Evolutionary conservation across 176 grass and related monocot genomes (phyloP).

Genomic region (Phoenix roebelenii): DNA sequence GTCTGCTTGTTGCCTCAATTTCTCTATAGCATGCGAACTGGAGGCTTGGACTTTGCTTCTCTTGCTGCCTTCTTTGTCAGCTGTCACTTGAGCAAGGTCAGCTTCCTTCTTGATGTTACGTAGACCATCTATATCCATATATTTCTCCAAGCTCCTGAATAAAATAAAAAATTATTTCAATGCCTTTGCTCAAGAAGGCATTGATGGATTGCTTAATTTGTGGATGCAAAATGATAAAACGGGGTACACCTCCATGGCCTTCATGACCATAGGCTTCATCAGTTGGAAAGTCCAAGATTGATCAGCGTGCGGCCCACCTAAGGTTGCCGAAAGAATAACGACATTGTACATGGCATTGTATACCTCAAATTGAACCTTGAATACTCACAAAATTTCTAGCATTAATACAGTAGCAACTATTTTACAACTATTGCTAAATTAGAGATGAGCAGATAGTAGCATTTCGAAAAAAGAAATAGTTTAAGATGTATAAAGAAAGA

Average conservation of each 20-base stretch:
- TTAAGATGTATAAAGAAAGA: no score
- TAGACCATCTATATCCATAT: slow-evolving; percentile 13
- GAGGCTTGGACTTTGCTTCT: slow-evolving; percentile 6
- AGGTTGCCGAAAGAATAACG: slow-evolving; percentile 21
- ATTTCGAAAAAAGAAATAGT: no score
- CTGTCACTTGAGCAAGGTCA: slow-evolving; percentile 4
- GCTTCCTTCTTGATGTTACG: slow-evolving; percentile 12
- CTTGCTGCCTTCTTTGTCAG: slow-evolving; percentile 2
- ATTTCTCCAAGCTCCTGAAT: slow-evolving; percentile 12
- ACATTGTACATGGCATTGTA: not conserved
- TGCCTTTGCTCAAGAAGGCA: not conserved
- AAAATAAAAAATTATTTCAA: not conserved
- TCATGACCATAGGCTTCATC: slow-evolving; percentile 23
- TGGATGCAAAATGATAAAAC: not conserved
- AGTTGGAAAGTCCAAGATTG: slow-evolving; percentile 25
- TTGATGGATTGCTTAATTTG: not conserved
- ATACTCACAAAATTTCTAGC: no score
- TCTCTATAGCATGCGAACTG: not conserved
- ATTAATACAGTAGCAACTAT: no score
- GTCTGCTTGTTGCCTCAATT: slow-evolving; percentile 6
- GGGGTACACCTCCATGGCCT: slow-evolving; percentile 24
- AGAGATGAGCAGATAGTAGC: no score
- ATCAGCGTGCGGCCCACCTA: slow-evolving; percentile 37
- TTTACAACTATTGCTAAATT: no score
- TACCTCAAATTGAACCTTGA: no score